phyloP scores from a whole-genome alignment of 805 yeast species.

The Hanseniaspora occidentalis region DNA sequence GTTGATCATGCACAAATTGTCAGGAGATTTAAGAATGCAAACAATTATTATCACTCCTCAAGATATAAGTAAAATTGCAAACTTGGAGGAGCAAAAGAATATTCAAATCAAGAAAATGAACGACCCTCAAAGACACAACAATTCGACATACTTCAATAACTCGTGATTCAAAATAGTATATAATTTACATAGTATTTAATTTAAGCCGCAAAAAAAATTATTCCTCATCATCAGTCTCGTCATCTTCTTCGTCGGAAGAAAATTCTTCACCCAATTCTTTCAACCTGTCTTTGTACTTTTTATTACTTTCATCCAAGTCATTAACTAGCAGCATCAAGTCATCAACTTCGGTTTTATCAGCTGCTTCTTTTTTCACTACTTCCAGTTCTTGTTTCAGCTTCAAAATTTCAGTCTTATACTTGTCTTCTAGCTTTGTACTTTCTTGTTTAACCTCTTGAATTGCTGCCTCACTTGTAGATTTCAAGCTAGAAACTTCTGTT shows the following conservation, averaged over 20 bases:
- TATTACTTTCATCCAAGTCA: conserved; percentile 60
- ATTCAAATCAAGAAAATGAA: conserved; percentile 47
- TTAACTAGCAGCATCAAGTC: conserved; percentile 66
- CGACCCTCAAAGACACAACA: conserved; percentile 27
- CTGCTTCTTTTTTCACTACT: conserved; percentile 8
- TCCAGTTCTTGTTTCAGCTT: conserved; percentile 9
- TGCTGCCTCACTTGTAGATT: no score
- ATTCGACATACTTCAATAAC: conserved; percentile 12
- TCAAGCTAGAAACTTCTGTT: no score
- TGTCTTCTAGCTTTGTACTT: neutral
- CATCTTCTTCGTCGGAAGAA: conserved; percentile 62
- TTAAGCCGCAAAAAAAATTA: no score
- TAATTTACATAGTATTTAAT: neutral
- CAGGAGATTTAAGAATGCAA: conserved; percentile 47
- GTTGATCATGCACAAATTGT: conserved; percentile 56
- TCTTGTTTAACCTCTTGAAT: conserved; percentile 7
- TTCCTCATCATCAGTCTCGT: conserved; percentile 28
- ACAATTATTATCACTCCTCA: conserved; percentile 92
- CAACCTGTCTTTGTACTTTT: conserved; percentile 41
- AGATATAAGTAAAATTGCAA: conserved; percentile 55
- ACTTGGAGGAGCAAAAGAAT: conserved; percentile 37
- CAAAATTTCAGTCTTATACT: conserved; percentile 9
- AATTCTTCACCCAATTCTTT: conserved; percentile 43
- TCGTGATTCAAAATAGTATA: neutral
- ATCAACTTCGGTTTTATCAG: conserved; percentile 29